A percentile compares a stretch with the other conserved stretches of the same genome.
Evolutionary conservation across 306 rosid species (phyloP).

Genomic region (Quercus rubra): DNA sequence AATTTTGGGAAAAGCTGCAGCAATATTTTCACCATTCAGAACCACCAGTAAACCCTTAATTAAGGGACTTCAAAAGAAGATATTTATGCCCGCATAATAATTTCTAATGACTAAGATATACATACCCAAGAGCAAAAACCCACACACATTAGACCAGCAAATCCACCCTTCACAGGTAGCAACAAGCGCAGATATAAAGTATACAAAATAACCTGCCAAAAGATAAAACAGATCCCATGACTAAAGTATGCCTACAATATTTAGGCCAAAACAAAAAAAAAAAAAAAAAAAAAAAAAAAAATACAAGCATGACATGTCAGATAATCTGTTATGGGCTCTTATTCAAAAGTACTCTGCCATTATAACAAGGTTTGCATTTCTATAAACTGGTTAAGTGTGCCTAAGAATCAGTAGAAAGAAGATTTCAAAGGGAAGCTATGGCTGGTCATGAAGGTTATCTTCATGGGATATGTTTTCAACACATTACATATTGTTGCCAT

Average conservation of each 20-base stretch:
- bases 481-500: not conserved
- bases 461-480: not conserved
- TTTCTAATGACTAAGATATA: constrained; percentile 9
- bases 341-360: not conserved
- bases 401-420: not conserved
- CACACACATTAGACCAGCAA: constrained; percentile 55
- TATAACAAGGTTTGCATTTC: not conserved
- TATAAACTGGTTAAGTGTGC: not conserved
- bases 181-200: constrained; percentile 47
- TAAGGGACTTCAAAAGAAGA: constrained; percentile 11
- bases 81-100: not conserved
- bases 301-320: not conserved
- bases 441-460: not conserved
- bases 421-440: not conserved
- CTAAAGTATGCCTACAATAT: not conserved
- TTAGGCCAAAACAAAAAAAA: not conserved
- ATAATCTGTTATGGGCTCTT: not conserved
- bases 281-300: not conserved
- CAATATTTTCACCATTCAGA: constrained; percentile 27
- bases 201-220: constrained; percentile 59
- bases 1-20: constrained; percentile 66
- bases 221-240: constrained; percentile 12
- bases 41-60: constrained; percentile 14
- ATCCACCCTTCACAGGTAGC: constrained; percentile 54
- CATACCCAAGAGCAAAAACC: constrained; percentile 69